These are phyloP conservation scores for Trypanosoma mega DNA, from an alignment of 208 protist species.

Conservation along the genomic window DNA sequence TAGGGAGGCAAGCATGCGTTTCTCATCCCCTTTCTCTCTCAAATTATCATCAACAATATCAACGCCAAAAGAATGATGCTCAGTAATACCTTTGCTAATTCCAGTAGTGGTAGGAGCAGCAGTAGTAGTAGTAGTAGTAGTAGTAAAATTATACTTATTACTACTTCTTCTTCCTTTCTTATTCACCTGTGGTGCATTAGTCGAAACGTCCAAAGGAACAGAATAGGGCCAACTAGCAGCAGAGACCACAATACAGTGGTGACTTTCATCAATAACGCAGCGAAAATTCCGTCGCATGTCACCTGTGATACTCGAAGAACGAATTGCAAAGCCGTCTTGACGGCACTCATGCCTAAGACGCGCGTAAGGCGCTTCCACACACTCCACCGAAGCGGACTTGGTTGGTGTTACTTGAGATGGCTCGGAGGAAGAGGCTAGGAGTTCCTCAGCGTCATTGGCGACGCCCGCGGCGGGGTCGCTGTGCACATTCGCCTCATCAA, in stretches of 20 bases:
- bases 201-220: too few relatives aligned
- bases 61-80: too few relatives aligned
- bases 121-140: too few relatives aligned
- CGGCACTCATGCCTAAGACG: conserved; percentile 1
- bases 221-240: conserved; percentile 19
- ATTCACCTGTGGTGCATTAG: too few relatives aligned
- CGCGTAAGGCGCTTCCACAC: neutral
- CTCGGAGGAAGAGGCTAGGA: neutral
- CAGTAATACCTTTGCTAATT: too few relatives aligned
- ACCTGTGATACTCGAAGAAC: conserved; percentile 5
- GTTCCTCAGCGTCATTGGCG: conserved; percentile 19
- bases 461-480: neutral
- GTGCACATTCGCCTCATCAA: too few relatives aligned
- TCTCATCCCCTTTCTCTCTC: too few relatives aligned
- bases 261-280: conserved; percentile 11
- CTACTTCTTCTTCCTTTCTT: too few relatives aligned
- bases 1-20: neutral
- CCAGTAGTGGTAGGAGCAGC: neutral
- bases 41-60: too few relatives aligned
- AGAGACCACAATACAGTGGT: conserved; percentile 18
- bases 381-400: conserved; percentile 18
- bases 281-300: conserved; percentile 24
- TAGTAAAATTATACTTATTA: too few relatives aligned
- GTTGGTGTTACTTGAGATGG: neutral
- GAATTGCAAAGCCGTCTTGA: neutral